Evolutionary conservation across 768 basidiomycete genomes (phyloP).

Genomic region (Serendipita sp.): DNA sequence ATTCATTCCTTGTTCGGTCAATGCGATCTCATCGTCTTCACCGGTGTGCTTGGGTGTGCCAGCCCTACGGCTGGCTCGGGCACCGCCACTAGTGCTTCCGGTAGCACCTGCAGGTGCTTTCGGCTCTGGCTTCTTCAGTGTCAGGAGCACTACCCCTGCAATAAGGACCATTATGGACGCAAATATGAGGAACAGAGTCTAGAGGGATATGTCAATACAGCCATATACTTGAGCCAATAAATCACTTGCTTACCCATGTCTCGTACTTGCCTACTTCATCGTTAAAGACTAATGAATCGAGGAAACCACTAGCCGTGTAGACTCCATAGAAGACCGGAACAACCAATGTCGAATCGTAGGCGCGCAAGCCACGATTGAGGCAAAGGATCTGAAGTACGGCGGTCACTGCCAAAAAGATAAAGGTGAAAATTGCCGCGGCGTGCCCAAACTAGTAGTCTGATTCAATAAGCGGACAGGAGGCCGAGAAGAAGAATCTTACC

Average conservation of each 20-base stretch:
- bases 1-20: background rate
- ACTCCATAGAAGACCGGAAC: conserved; percentile 92
- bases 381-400: conserved; percentile 85
- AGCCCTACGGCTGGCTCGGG: background rate
- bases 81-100: background rate
- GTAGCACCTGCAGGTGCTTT: background rate
- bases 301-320: conserved; percentile 68
- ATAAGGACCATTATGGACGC: conserved; percentile 75
- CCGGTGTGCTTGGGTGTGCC: background rate
- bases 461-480: background rate
- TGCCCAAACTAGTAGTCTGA: conserved; percentile 43
- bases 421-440: conserved; percentile 58
- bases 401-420: conserved; percentile 39
- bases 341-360: conserved; percentile 80
- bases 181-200: conserved; percentile 63
- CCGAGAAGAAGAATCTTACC: conserved; percentile 2
- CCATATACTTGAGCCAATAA: background rate
- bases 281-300: conserved; percentile 39
- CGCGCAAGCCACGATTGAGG: conserved; percentile 74
- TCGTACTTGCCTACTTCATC: conserved; percentile 73
- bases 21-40: conserved; percentile 1
- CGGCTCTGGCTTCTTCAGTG: conserved; percentile 72
- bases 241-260: conserved; percentile 40
- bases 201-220: conserved; percentile 5
- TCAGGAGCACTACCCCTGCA: conserved; percentile 81